Conservation (phyloP, 2,329 filamentous ascomycete species). For the Diplodia mutila region DNA sequence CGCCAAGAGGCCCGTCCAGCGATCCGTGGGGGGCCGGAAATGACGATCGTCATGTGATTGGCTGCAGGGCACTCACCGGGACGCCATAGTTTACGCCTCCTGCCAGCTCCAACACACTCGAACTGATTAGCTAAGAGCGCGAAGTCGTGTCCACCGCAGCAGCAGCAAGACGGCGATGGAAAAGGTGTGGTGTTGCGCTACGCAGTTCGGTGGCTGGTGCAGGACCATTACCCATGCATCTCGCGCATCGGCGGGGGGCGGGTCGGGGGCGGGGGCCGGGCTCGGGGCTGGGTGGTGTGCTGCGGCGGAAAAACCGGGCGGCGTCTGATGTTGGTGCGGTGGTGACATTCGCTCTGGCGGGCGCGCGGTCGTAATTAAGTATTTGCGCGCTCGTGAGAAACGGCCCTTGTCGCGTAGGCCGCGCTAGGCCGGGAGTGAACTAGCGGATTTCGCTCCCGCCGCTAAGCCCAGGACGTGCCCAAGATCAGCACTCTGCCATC, state of each 20-base stretch:
- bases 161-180: slow-evolving; percentile 11
- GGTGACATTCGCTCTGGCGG: slow-evolving; percentile 25
- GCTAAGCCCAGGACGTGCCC: slow-evolving; percentile 7
- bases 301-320: slow-evolving; percentile 23
- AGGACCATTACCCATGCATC: slow-evolving; percentile 22
- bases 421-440: not conserved
- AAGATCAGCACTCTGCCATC: slow-evolving; percentile 17
- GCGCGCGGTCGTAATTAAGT: slow-evolving; percentile 25
- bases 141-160: slow-evolving; percentile 24
- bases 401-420: slow-evolving; percentile 4
- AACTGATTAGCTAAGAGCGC: slow-evolving; percentile 17
- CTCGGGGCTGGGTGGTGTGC: slow-evolving; percentile 17
- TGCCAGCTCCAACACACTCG: slow-evolving; percentile 19
- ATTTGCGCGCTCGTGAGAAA: slow-evolving; percentile 23
- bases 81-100: slow-evolving; percentile 26
- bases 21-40: slow-evolving; percentile 23
- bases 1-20: slow-evolving; percentile 26
- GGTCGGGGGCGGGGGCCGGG: slow-evolving; percentile 22
- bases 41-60: slow-evolving; percentile 27
- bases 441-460: slow-evolving; percentile 11
- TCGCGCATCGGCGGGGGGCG: slow-evolving; percentile 23
- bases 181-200: not conserved
- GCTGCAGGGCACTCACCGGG: slow-evolving; percentile 26
- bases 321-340: slow-evolving; percentile 23
- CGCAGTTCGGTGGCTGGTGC: slow-evolving; percentile 11